Evolutionary conservation across 352 stramenopile species (phyloP).

Genomic region (Poterioochromonas sp.): DNA sequence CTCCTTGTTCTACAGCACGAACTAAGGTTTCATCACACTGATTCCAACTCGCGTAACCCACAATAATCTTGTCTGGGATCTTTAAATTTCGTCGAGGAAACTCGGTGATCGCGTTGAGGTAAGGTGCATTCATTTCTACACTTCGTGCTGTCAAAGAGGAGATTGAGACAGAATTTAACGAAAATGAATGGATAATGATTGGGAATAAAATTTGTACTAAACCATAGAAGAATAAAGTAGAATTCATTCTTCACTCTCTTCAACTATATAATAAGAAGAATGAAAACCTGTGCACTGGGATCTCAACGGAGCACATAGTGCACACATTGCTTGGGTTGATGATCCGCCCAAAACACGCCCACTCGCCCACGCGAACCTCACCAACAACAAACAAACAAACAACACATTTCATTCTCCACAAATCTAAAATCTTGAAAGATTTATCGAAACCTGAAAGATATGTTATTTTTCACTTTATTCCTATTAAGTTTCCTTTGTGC

Average conservation of each 20-base stretch:
- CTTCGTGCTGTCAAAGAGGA: background rate
- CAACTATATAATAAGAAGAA: no score
- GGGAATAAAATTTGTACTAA: background rate
- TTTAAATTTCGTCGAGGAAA: background rate
- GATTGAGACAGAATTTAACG: background rate
- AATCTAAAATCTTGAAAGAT: no score
- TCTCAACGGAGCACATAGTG: no score
- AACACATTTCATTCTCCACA: no score
- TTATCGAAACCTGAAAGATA: no score
- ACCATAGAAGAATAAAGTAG: background rate
- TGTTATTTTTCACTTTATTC: no score
- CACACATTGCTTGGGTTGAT: no score
- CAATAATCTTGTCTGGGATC: conserved; percentile 19
- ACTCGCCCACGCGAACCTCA: no score
- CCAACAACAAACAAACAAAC: no score
- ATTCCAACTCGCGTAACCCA: conserved; percentile 32
- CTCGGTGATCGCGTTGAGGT: background rate
- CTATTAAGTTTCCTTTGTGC: no score
- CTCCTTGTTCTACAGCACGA: conserved; percentile 14
- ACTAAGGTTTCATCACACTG: conserved; percentile 31
- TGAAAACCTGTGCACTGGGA: no score
- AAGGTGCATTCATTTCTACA: background rate
- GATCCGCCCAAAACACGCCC: no score
- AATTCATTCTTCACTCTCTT: background rate
- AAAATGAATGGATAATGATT: background rate